Conservation (phyloP, 225 moss, liverwort and hornwort genomes). For the Bryoerythrophyllum caledonicum region DNA sequence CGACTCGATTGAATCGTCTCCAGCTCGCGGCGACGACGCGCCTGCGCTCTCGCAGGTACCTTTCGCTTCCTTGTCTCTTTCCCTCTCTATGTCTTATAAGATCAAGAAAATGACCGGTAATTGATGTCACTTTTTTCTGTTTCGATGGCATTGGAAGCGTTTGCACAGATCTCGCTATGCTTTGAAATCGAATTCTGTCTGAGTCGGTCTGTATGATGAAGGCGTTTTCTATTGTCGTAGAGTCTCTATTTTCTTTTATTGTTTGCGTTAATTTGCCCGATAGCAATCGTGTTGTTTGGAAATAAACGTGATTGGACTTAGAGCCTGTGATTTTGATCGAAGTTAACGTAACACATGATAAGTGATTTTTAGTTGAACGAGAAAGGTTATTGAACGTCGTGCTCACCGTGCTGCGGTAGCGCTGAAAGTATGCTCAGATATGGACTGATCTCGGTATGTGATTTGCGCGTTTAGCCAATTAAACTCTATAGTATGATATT, state of each 20-base stretch:
- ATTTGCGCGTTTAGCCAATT: not conserved
- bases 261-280: not conserved
- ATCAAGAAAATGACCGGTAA: not conserved
- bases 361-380: not conserved
- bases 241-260: not conserved
- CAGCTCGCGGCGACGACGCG: slow-evolving; percentile 12
- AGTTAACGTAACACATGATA: not conserved
- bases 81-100: not conserved
- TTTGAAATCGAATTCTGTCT: not conserved
- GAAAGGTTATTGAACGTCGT: too few species aligned
- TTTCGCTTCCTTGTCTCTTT: not conserved
- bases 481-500: too few species aligned
- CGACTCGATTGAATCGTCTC: slow-evolving; percentile 9
- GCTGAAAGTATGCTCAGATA: not conserved
- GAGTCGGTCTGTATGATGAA: not conserved
- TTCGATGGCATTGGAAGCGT: not conserved
- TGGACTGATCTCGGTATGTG: not conserved
- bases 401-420: not conserved
- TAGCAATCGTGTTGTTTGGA: not conserved
- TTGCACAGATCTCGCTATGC: not conserved
- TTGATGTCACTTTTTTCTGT: not conserved
- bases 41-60: slow-evolving; percentile 19
- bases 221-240: not conserved
- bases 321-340: too few species aligned
- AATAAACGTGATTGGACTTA: not conserved